phyloP scores from a whole-genome alignment of 2,329 filamentous ascomycete species.

The Dactylellina haptotyla region DNA sequence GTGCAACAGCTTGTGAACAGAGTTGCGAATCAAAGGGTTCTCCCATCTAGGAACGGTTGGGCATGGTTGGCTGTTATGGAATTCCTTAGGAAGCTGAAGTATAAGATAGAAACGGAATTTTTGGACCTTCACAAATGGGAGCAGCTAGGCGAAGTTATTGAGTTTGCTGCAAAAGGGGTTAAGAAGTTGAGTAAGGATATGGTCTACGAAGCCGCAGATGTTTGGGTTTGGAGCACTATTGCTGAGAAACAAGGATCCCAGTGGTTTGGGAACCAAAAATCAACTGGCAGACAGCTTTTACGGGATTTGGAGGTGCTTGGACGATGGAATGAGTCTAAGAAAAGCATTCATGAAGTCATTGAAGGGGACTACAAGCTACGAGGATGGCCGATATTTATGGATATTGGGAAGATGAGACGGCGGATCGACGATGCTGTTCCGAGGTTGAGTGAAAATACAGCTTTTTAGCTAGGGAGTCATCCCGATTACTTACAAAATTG shows the following conservation, averaged over 20 bases:
- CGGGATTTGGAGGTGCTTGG: conserved; percentile 25
- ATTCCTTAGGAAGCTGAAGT: conserved; percentile 26
- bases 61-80: conserved; percentile 38
- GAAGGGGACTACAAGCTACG: conserved; percentile 39
- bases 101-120: conserved; percentile 35
- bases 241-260: conserved; percentile 24
- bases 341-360: conserved; percentile 15
- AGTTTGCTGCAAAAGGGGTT: conserved; percentile 25
- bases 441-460: conserved; percentile 25
- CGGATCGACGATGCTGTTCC: conserved; percentile 36
- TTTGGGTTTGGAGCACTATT: conserved; percentile 7
- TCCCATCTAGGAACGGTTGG: conserved; percentile 31
- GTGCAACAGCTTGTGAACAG: conserved; percentile 11
- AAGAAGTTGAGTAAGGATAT: conserved; percentile 23
- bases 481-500: not conserved
- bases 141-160: conserved; percentile 19
- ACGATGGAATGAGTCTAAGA: conserved; percentile 32
- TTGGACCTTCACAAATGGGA: conserved; percentile 32
- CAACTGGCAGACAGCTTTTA: conserved; percentile 8
- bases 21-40: not conserved
- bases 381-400: conserved; percentile 35
- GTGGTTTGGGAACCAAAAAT: conserved; percentile 13
- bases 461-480: not conserved
- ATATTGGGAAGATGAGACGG: conserved; percentile 32
- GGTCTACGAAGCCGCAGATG: conserved; percentile 28